Base-by-base conservation (phyloP, 2,329 filamentous ascomycete species). In the Lecanosticta acicola region DNA sequence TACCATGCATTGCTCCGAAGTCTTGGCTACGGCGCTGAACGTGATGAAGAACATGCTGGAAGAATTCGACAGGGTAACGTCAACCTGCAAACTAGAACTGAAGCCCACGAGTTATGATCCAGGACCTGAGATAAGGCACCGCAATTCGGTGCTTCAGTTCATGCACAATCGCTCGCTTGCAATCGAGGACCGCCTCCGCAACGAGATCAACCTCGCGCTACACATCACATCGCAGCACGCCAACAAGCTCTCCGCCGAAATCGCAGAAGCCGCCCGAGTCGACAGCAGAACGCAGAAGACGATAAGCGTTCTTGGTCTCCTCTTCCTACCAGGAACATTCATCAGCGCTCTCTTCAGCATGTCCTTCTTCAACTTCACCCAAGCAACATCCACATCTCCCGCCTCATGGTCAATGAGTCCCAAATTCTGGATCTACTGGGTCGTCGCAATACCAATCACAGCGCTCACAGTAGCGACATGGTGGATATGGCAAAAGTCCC, bases 181-280 rank as follows among this genome's bases (percentile, higher is more conserved):
- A 2, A 43, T 59, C 10, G 54, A 57, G 36, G 42, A 42, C n/a
- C 49, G 58, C 10, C 35, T 61, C 3, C 32, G 47, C 11, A 60
- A 61, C 35, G 58, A 61, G 44, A 57, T 61, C 39, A 54, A 50
- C 20, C 41, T 61, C 41, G 57, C 53, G 13, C 56, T 59, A 40
- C 55, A 60, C 41, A 50, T 54, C 32, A 51, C 54, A 14, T 38
- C 57, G 1, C 56, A 59, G 26, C 43, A 48, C n/a, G 51, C 58
- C 26, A 54, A 47, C 37, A 26, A 50, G n/a, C 41, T 51, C 2
- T 41, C 54, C 9, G 43, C 48, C 8, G 40, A 46, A 16, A 58
- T 58, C 24, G 55, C 54, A 8, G 32, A 50, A 7, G 45, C 53
- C 1, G 45, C 55, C 2, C 43, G 48, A 36, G 41, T 44, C 7